Conservation (phyloP, 768 basidiomycete genomes). For the Trametes gibbosa region DNA sequence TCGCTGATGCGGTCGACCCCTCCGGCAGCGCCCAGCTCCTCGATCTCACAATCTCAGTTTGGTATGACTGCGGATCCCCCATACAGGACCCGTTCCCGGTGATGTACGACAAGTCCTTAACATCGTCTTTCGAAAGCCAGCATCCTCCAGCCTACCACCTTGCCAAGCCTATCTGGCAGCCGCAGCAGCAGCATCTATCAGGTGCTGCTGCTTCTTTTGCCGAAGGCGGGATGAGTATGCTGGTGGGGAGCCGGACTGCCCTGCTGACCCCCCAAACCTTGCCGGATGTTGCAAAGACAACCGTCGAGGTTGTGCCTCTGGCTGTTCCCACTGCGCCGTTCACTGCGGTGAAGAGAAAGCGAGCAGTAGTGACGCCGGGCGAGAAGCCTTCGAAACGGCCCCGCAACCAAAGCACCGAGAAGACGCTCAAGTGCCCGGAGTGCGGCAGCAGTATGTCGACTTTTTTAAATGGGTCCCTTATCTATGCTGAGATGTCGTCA, state of each 20-base stretch:
- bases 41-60: too few relatives aligned
- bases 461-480: too few relatives aligned
- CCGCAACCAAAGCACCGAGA: background rate
- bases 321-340: background rate
- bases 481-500: background rate
- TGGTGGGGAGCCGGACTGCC: background rate
- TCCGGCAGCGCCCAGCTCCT: background rate
- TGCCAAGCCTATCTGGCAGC: background rate
- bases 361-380: too few relatives aligned
- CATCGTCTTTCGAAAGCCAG: too few relatives aligned
- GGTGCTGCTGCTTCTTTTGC: conserved; percentile 1
- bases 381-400: background rate
- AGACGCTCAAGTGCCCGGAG: background rate
- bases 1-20: background rate
- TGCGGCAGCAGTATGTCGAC: background rate
- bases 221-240: background rate
- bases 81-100: too few relatives aligned
- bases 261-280: background rate
- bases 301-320: background rate
- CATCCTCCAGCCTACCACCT: background rate
- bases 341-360: background rate
- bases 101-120: too few relatives aligned
- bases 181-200: conserved; percentile 1
- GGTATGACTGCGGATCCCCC: too few relatives aligned
- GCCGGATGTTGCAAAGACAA: background rate